phyloP scores from a whole-genome alignment of 2,329 filamentous ascomycete species.

The Botrytis elliptica region DNA sequence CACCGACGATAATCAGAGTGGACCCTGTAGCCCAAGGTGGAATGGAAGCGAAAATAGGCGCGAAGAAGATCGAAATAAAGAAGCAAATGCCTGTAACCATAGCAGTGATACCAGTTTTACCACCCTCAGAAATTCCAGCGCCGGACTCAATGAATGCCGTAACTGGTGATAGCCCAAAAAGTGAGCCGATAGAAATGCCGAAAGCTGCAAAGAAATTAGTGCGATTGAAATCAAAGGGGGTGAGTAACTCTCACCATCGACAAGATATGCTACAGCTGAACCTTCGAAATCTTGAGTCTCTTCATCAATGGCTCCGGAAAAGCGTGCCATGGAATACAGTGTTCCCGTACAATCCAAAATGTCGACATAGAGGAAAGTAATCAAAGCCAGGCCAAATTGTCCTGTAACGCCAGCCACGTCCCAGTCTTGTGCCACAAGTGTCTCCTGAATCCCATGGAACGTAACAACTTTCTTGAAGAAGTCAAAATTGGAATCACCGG shows the following conservation, averaged over 20 bases:
- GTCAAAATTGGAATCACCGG: constrained; percentile 70
- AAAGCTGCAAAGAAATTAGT: constrained; percentile 48
- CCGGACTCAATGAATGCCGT: constrained; percentile 89
- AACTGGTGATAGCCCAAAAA: constrained; percentile 76
- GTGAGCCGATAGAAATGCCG: constrained; percentile 73
- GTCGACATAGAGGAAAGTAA: constrained; percentile 88
- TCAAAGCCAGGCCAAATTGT: constrained; percentile 79
- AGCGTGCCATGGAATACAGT: constrained; percentile 85
- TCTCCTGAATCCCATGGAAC: constrained; percentile 73
- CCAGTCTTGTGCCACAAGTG: constrained; percentile 74
- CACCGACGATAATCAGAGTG: constrained; percentile 79
- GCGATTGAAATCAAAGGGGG: neutral
- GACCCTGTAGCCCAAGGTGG: constrained; percentile 87
- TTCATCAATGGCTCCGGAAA: constrained; percentile 76
- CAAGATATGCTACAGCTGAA: constrained; percentile 77
- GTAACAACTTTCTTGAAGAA: constrained; percentile 88
- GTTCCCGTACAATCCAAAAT: constrained; percentile 86
- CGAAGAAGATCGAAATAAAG: constrained; percentile 85
- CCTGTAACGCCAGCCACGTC: constrained; percentile 64
- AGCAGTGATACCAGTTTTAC: constrained; percentile 81
- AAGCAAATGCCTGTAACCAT: constrained; percentile 79
- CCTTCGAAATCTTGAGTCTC: constrained; percentile 85
- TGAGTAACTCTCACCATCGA: constrained; percentile 51
- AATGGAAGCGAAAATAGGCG: constrained; percentile 86
- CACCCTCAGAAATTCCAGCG: constrained; percentile 84